A percentile compares a stretch with the other conserved stretches of the same genome.
Evolutionary conservation across 805 yeast genomes (phyloP).

Genomic region (Ogataea henricii): DNA sequence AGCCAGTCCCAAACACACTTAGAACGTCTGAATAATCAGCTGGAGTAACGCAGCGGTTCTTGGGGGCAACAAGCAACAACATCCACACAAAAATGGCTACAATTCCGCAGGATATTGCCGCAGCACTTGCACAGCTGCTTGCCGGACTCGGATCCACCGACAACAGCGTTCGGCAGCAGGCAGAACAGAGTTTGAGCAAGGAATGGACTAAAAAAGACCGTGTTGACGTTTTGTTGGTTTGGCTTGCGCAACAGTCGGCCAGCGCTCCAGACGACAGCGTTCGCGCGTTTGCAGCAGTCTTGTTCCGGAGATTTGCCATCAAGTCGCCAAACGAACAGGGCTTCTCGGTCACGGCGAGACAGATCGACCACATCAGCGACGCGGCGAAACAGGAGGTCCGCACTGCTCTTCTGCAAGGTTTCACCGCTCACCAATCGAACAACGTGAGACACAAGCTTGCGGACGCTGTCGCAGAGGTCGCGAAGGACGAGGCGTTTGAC

Average conservation of each 20-base stretch:
- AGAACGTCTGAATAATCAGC: neutral
- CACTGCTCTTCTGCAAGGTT: slow-evolving; percentile 68
- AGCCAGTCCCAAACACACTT: neutral
- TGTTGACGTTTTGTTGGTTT: slow-evolving; percentile 70
- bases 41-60: slow-evolving; percentile 2
- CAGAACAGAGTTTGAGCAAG: slow-evolving; percentile 70
- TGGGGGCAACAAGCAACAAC: neutral
- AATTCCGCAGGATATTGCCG: slow-evolving; percentile 63
- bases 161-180: slow-evolving; percentile 68
- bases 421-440: slow-evolving; percentile 64
- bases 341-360: slow-evolving; percentile 68
- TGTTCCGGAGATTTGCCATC: slow-evolving; percentile 84
- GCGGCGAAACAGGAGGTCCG: slow-evolving; percentile 65
- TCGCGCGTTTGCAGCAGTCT: slow-evolving; percentile 78
- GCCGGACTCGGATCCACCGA: slow-evolving; percentile 77
- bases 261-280: slow-evolving; percentile 59
- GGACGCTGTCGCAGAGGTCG: slow-evolving; percentile 92
- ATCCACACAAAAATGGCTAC: slow-evolving; percentile 38
- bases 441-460: slow-evolving; percentile 87
- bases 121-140: slow-evolving; percentile 56
- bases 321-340: slow-evolving; percentile 70
- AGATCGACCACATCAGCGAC: slow-evolving; percentile 67
- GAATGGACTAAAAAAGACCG: slow-evolving; percentile 75
- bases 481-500: slow-evolving; percentile 59
- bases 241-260: slow-evolving; percentile 79